Conservation (phyloP, 1,139 yeast genomes). For the Diutina ranongensis region DNA sequence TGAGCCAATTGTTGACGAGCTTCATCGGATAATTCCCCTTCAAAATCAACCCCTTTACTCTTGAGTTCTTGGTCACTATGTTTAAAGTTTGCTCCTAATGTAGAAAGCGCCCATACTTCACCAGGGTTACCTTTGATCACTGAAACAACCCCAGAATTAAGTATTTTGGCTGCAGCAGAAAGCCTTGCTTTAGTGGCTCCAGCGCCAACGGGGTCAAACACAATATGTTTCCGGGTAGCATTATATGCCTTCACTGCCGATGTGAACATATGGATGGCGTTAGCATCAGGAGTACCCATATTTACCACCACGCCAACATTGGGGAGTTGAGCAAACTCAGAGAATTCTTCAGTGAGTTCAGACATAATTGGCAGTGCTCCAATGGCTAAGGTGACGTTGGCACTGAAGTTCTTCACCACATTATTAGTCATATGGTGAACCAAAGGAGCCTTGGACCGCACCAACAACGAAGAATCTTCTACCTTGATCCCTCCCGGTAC, state of each 20-base stretch:
- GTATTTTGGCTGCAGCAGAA: constrained; percentile 32
- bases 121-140: constrained; percentile 84
- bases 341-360: constrained; percentile 59
- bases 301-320: constrained; percentile 53
- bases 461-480: neutral
- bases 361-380: constrained; percentile 93
- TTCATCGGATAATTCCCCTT: constrained; percentile 21
- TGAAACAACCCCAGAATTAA: constrained; percentile 48
- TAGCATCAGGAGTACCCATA: constrained; percentile 59
- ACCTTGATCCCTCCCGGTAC: neutral
- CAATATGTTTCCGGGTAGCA: constrained; percentile 43
- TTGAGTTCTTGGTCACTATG: constrained; percentile 38
- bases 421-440: constrained; percentile 84
- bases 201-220: constrained; percentile 88
- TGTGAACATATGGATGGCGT: constrained; percentile 30
- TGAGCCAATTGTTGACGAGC: constrained; percentile 29
- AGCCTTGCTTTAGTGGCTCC: constrained; percentile 66
- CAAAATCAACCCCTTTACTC: constrained; percentile 54
- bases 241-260: constrained; percentile 54
- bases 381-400: constrained; percentile 76
- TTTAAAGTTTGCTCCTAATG: constrained; percentile 13
- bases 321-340: constrained; percentile 45
- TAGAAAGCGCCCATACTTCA: constrained; percentile 48
- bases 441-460: constrained; percentile 35
- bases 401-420: constrained; percentile 84